Percentiles rank a stretch among this genome's conserved stretches.
Evolutionary conservation across 805 yeast species (phyloP).

Genomic region (Yarrowia keelungensis): DNA sequence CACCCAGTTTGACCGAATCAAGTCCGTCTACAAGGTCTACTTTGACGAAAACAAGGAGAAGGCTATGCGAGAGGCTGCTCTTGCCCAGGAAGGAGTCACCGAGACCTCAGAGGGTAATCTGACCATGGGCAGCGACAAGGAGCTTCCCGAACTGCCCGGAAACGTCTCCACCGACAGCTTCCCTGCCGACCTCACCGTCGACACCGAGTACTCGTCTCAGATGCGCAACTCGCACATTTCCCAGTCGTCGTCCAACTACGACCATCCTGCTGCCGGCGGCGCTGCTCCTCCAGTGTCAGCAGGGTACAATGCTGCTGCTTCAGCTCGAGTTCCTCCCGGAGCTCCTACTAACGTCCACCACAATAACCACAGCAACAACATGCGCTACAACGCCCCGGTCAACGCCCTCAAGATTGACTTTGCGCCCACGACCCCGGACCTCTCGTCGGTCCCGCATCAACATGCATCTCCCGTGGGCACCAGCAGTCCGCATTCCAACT

Average conservation of each 20-base stretch:
- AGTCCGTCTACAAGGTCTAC: slow-evolving; percentile 46
- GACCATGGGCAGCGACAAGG: slow-evolving; percentile 4
- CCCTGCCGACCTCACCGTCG: slow-evolving; percentile 32
- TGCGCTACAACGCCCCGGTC: slow-evolving; percentile 10
- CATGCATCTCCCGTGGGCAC: slow-evolving; percentile 39
- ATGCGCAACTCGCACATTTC: slow-evolving; percentile 5
- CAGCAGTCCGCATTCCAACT: slow-evolving; percentile 25
- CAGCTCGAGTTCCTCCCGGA: slow-evolving; percentile 8
- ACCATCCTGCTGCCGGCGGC: background rate
- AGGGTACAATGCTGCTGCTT: slow-evolving; percentile 9
- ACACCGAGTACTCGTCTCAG: slow-evolving; percentile 8
- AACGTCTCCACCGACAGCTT: slow-evolving; percentile 12
- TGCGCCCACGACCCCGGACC: slow-evolving; percentile 34
- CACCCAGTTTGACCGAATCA: slow-evolving; percentile 45
- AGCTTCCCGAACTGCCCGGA: slow-evolving; percentile 9
- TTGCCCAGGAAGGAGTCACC: background rate
- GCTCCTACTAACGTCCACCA: background rate
- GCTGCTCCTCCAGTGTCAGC: background rate
- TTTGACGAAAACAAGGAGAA: slow-evolving; percentile 29
- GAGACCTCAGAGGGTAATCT: background rate
- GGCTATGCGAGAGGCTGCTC: slow-evolving; percentile 19
- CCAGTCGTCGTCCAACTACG: slow-evolving; percentile 18
- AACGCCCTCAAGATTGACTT: slow-evolving; percentile 27
- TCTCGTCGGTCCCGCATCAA: slow-evolving; percentile 20
- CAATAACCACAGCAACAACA: background rate